Base-by-base conservation (phyloP, 306 rosid species). In the Lablab purpureus region DNA sequence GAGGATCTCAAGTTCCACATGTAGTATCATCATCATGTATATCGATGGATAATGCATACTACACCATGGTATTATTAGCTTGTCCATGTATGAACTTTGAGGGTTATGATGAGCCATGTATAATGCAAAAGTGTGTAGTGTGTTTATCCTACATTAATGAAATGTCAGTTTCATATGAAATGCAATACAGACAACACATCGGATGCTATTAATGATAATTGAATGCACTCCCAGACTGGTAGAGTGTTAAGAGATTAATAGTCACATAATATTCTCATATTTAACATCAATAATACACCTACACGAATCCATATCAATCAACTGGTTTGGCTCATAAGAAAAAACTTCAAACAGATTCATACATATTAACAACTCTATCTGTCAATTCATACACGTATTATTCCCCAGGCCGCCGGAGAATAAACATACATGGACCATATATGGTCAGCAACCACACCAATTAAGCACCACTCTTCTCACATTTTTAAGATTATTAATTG, bases 1-100 rank as follows among this genome's bases (percentile, higher is more conserved):
- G 59, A 49, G 68, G 67, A 69, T 79, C 74, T 34, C 22, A 37
- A 41, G 22, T 62, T 58, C n/a, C 22, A 49, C 51, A 47, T 51
- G 46, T 75, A 55, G 1, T n/a, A 43, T 65, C 45, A 40, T 65
- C 45, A 40, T 40, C 72, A 25, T 59, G 64, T 56, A 55, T 55
- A 37, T 37, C 10, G 41, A 22, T 56, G n/a, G 12, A 56, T 56
- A 27, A 59, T 59, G 15, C 66, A 13, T 6, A 2, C 34, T 11
- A 22, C 32, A 9, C 23, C 28, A 10, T 63, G 69, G 46, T 32
- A n/a, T 34, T 63, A 34, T 63, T 64, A 63, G 67, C 41, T n/a
- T 32, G 2, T 23, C 45, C 23, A 7, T 34, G 69, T 63, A 32
- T 63, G 43, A 30, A 27, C 12, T 62, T 30, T 28, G 15, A 67